phyloP scores from a whole-genome alignment of 2,329 filamentous ascomycete species.

The Microdochium nivale region DNA sequence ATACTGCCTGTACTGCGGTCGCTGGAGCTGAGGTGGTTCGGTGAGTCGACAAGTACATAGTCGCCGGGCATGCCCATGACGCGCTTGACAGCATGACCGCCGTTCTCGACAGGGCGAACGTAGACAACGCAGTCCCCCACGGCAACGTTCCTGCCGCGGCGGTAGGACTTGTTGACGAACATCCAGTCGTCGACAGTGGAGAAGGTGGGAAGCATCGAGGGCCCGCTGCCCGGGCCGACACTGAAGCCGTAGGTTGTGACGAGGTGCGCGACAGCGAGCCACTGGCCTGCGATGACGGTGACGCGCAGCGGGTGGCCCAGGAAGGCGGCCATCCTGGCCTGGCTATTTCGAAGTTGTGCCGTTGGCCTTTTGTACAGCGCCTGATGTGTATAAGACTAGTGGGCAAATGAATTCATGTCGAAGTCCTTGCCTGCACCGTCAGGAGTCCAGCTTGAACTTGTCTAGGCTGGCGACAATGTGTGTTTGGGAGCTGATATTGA shows the following conservation, averaged over 20 bases:
- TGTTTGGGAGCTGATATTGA: too few relatives aligned
- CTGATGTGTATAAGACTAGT: too few relatives aligned
- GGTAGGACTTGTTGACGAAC: constrained; percentile 58
- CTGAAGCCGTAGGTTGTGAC: constrained; percentile 52
- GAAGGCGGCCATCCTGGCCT: constrained; percentile 3
- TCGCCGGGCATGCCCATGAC: constrained; percentile 70
- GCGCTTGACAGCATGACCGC: constrained; percentile 64
- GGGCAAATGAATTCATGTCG: too few relatives aligned
- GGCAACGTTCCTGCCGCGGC: constrained; percentile 52
- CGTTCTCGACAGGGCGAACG: constrained; percentile 60
- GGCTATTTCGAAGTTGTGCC: not conserved
- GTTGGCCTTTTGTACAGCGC: too few relatives aligned
- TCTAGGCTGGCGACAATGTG: too few relatives aligned
- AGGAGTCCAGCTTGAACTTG: too few relatives aligned
- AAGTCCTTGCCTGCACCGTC: too few relatives aligned
- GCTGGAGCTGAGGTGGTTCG: constrained; percentile 24
- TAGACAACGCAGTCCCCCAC: constrained; percentile 85
- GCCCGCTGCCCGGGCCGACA: constrained; percentile 53
- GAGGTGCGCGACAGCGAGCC: constrained; percentile 39
- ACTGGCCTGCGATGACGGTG: constrained; percentile 35
- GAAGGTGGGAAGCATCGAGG: constrained; percentile 88
- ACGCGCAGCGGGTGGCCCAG: constrained; percentile 29
- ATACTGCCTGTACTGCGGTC: constrained; percentile 31
- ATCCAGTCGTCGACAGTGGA: constrained; percentile 58
- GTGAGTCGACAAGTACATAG: constrained; percentile 60